These are phyloP conservation scores for Telopea speciosissima DNA, from an alignment of 177 flowering plant species.

Conservation along the genomic window DNA sequence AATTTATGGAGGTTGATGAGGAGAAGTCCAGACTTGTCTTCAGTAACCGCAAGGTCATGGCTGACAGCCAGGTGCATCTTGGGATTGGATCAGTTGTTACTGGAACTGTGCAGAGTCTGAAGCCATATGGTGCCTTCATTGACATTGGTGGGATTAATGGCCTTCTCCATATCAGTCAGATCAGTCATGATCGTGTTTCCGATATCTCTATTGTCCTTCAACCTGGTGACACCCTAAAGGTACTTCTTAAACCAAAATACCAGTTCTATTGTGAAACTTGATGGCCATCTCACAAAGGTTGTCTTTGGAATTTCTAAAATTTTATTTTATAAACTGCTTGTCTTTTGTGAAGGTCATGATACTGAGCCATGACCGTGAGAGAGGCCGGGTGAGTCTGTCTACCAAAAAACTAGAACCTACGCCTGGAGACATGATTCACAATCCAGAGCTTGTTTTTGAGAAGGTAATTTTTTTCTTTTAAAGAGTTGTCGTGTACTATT, in stretches of 20 bases:
- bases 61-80: slow-evolving; percentile 93
- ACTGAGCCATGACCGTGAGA: slow-evolving; percentile 95
- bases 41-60: slow-evolving; percentile 96
- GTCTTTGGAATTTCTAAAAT: not conserved
- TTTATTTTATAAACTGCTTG: not conserved
- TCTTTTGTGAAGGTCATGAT: slow-evolving; percentile 69
- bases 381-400: slow-evolving; percentile 95
- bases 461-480: slow-evolving; percentile 46
- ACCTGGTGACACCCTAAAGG: slow-evolving; percentile 96
- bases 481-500: not conserved
- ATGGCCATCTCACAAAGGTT: not conserved
- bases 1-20: slow-evolving; percentile 91
- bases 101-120: slow-evolving; percentile 89
- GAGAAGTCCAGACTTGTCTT: slow-evolving; percentile 81
- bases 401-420: slow-evolving; percentile 97
- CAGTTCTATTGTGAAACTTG: slow-evolving; percentile 1
- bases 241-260: slow-evolving; percentile 14
- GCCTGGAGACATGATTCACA: slow-evolving; percentile 98
- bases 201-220: slow-evolving; percentile 92
- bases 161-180: slow-evolving; percentile 97
- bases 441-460: slow-evolving; percentile 92
- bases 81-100: slow-evolving; percentile 92
- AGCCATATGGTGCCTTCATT: slow-evolving; percentile 96
- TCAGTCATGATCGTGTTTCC: slow-evolving; percentile 92
- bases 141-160: slow-evolving; percentile 98